These are phyloP conservation scores for Globisporangium iwayamae DNA, from an alignment of 352 stramenopile genomes.

Conservation along the genomic window DNA sequence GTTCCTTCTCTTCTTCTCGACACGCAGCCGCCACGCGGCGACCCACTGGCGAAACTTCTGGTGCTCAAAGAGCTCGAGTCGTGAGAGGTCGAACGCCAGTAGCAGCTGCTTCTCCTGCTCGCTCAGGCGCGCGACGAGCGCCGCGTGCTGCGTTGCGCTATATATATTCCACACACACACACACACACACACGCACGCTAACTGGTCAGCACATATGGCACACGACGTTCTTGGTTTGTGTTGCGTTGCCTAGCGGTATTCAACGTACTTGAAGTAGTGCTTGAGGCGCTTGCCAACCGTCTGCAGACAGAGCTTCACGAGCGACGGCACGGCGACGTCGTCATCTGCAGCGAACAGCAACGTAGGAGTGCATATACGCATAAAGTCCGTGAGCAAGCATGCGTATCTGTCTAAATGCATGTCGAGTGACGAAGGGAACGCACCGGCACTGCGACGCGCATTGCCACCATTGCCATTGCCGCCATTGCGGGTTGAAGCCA, in stretches of 20 bases:
- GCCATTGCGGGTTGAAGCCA: slow-evolving; percentile 1
- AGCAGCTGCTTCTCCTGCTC: slow-evolving; percentile 22
- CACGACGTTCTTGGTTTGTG: background rate
- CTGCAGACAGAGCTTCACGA: slow-evolving; percentile 31
- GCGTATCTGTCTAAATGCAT: background rate
- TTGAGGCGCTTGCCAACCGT: slow-evolving; percentile 22
- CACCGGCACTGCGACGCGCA: background rate
- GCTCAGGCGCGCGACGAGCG: slow-evolving; percentile 13
- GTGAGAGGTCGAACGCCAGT: slow-evolving; percentile 25
- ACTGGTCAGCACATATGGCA: background rate
- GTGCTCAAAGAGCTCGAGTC: slow-evolving; percentile 26
- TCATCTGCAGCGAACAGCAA: background rate
- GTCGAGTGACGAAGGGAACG: background rate
- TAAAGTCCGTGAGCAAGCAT: background rate
- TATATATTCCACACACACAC: background rate
- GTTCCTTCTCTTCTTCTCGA: slow-evolving; percentile 11
- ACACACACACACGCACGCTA: slow-evolving; percentile 6
- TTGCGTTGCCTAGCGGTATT: background rate
- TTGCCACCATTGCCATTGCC: background rate
- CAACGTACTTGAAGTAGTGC: slow-evolving; percentile 31
- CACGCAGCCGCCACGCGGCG: slow-evolving; percentile 12
- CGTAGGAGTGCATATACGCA: background rate
- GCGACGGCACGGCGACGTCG: slow-evolving; percentile 15
- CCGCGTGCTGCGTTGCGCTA: slow-evolving; percentile 14
- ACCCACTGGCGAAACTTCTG: slow-evolving; percentile 23